These are phyloP conservation scores for Camellia sinensis DNA, from an alignment of 148 eudicot species.

Conservation along the genomic window DNA sequence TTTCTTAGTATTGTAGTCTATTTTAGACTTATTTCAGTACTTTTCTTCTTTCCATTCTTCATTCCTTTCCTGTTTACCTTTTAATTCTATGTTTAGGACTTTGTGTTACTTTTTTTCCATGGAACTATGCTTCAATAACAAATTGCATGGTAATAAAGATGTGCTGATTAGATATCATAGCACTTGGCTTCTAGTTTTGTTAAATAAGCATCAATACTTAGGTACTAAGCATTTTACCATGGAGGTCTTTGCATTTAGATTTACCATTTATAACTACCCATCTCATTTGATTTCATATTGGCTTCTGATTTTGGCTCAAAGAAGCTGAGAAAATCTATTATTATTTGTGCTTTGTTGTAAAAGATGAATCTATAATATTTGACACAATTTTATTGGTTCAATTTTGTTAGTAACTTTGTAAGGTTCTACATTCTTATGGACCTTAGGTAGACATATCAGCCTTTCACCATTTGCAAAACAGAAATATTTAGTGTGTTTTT, in stretches of 20 bases:
- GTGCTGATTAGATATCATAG: too few relatives aligned
- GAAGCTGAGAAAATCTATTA: not conserved
- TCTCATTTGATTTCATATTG: not conserved
- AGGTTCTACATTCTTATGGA: not conserved
- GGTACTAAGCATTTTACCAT: not conserved
- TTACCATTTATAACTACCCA: not conserved
- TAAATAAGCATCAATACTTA: too few relatives aligned
- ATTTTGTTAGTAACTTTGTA: not conserved
- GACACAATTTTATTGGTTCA: not conserved
- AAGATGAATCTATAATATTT: not conserved
- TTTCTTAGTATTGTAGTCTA: too few relatives aligned
- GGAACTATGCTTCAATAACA: too few relatives aligned
- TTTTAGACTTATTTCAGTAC: too few relatives aligned
- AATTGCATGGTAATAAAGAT: too few relatives aligned
- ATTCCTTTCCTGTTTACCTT: too few relatives aligned
- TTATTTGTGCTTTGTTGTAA: not conserved
- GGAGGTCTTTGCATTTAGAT: not conserved
- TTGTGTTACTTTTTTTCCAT: too few relatives aligned
- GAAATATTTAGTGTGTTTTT: not conserved
- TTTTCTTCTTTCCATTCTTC: too few relatives aligned
- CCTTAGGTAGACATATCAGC: not conserved
- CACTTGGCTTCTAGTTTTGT: too few relatives aligned
- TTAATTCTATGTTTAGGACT: too few relatives aligned
- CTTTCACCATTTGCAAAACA: not conserved
- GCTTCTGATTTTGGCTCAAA: conserved; percentile 3